A percentile compares a stretch with the other conserved stretches of the same genome.
phyloP scores from a whole-genome alignment of 495 filamentous ascomycete species.

The Sordaria brevicollis region DNA sequence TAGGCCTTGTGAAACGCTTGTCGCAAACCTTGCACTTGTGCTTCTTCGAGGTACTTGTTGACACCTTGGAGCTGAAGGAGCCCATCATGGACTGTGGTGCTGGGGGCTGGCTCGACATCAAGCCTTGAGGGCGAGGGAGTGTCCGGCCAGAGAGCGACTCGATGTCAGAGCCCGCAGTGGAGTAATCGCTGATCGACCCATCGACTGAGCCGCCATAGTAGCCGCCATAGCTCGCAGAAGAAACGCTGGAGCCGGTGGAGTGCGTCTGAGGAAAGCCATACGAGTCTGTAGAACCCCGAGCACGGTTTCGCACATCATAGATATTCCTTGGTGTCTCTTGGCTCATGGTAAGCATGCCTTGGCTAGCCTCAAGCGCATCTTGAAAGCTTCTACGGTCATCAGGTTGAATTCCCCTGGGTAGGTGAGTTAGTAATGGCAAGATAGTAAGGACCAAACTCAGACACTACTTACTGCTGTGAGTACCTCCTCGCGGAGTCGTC shows the following conservation, averaged over 20 bases:
- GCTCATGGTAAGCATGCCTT: conserved; percentile 90
- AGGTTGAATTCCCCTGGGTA: conserved; percentile 42
- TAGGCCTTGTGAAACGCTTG: conserved; percentile 94
- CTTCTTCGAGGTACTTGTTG: conserved; percentile 96
- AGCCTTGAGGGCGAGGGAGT: conserved; percentile 63
- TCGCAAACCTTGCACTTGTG: conserved; percentile 99
- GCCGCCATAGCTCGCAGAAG: conserved; percentile 62
- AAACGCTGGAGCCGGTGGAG: conserved; percentile 91
- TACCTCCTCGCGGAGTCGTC: conserved; percentile 63
- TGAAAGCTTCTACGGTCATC: conserved; percentile 59
- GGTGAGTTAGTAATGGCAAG: neutral
- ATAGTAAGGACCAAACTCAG: conserved; percentile 42
- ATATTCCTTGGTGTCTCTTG: conserved; percentile 83
- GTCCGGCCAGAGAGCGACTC: conserved; percentile 70
- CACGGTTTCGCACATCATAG: conserved; percentile 53
- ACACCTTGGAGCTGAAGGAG: conserved; percentile 95
- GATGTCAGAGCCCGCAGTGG: conserved; percentile 75
- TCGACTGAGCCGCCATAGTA: conserved; percentile 79
- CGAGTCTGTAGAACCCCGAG: conserved; percentile 67
- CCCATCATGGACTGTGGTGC: conserved; percentile 97
- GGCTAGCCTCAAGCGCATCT: conserved; percentile 75
- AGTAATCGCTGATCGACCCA: conserved; percentile 93
- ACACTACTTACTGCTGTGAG: conserved; percentile 79
- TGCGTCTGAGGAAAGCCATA: conserved; percentile 90
- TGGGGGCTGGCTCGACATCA: conserved; percentile 62